phyloP scores from a whole-genome alignment of 2,329 filamentous ascomycete genomes.

The Ambrosiella cleistominuta region DNA sequence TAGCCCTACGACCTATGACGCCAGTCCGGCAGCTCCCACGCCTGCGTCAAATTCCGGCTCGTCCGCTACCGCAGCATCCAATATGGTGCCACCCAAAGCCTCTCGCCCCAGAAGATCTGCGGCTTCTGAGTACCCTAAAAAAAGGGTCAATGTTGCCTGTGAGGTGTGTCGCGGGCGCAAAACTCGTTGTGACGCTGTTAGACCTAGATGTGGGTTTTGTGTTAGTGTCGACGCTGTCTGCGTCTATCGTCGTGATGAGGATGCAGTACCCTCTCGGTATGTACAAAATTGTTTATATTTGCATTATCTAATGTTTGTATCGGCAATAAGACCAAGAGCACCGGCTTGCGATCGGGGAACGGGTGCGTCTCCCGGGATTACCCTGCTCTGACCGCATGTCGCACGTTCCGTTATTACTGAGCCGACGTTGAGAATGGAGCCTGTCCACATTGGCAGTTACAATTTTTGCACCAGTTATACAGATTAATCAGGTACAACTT shows the following conservation, averaged over 20 bases:
- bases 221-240: conserved; percentile 11
- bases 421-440: not conserved
- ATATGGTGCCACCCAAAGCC: conserved; percentile 3
- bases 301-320: not conserved
- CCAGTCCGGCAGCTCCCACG: no score
- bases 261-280: conserved; percentile 5
- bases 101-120: not conserved
- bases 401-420: not conserved
- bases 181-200: conserved; percentile 13
- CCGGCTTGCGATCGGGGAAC: not conserved
- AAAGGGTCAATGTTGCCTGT: conserved; percentile 15
- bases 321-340: not conserved
- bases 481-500: not conserved
- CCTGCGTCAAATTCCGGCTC: no score
- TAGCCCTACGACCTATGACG: no score
- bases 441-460: not conserved
- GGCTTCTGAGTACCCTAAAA: conserved; percentile 14
- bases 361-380: not conserved
- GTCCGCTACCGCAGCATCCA: no score
- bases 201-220: conserved; percentile 15
- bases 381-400: not conserved
- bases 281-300: not conserved
- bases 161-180: conserved; percentile 15
- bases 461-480: not conserved
- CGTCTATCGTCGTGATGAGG: conserved; percentile 12